These are phyloP conservation scores for Penicillium sp. DNA, from an alignment of 2,329 filamentous ascomycete genomes.

Conservation along the genomic window DNA sequence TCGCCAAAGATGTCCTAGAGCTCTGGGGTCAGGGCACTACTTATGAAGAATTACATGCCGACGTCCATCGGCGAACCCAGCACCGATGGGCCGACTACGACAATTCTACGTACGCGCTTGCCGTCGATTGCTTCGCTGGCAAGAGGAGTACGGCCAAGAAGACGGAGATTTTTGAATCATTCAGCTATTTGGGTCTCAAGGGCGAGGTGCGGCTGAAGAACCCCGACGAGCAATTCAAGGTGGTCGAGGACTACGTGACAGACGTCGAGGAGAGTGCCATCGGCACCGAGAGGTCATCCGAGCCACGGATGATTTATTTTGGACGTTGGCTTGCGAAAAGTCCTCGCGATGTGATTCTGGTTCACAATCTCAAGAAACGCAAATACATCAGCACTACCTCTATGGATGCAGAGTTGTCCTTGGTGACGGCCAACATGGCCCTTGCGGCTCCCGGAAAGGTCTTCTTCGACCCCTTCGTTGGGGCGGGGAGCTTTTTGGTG, in stretches of 20 bases:
- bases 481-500: conserved; percentile 89
- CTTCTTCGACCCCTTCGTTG: conserved; percentile 94
- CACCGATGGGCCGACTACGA: conserved; percentile 69
- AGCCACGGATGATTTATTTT: conserved; percentile 67
- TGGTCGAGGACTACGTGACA: conserved; percentile 79
- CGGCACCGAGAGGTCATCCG: conserved; percentile 45
- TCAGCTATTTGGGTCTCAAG: conserved; percentile 74
- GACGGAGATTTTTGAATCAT: conserved; percentile 76
- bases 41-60: conserved; percentile 68
- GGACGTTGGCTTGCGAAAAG: conserved; percentile 71
- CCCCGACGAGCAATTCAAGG: conserved; percentile 72
- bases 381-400: conserved; percentile 93
- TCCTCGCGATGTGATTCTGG: conserved; percentile 67
- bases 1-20: conserved; percentile 82
- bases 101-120: conserved; percentile 75
- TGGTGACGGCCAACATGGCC: conserved; percentile 90
- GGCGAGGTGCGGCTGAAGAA: conserved; percentile 77
- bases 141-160: conserved; percentile 66
- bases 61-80: conserved; percentile 61
- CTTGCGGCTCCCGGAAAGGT: conserved; percentile 79
- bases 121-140: conserved; percentile 78
- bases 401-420: conserved; percentile 92
- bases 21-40: conserved; percentile 76
- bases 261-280: conserved; percentile 36
- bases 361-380: conserved; percentile 89